phyloP scores from a whole-genome alignment of 2,329 filamentous ascomycete genomes.

The Scytalidium lignicola region DNA sequence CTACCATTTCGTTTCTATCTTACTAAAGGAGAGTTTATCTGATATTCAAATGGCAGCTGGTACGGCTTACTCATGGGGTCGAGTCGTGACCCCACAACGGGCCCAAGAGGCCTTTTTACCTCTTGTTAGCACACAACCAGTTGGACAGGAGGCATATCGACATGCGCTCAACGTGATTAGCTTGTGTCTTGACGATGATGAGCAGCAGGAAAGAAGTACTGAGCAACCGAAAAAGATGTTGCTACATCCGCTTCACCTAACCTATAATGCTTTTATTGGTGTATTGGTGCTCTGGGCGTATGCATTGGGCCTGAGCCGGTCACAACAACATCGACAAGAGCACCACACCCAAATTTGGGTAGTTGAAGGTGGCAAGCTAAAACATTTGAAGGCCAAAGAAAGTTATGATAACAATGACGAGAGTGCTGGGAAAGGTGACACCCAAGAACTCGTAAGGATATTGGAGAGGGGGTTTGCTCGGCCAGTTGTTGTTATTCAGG shows the following conservation, averaged over 20 bases:
- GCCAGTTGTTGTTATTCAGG: neutral
- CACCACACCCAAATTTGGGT: neutral
- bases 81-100: constrained; percentile 16
- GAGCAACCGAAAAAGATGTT: neutral
- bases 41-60: constrained; percentile 21
- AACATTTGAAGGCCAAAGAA: neutral
- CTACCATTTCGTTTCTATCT: constrained; percentile 15
- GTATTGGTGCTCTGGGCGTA: constrained; percentile 3
- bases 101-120: constrained; percentile 17
- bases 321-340: neutral
- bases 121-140: constrained; percentile 12
- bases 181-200: constrained; percentile 12
- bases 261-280: constrained; percentile 2
- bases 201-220: constrained; percentile 4
- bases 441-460: neutral
- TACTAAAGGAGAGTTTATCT: constrained; percentile 15
- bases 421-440: neutral
- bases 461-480: constrained; percentile 2
- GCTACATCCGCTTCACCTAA: constrained; percentile 4
- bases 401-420: neutral
- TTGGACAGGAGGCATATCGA: constrained; percentile 16
- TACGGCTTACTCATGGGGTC: constrained; percentile 16
- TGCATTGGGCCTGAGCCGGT: constrained; percentile 1
- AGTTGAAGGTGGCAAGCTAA: constrained; percentile 2
- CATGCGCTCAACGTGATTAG: constrained; percentile 16